These are phyloP conservation scores for Clitopilus passeckerianus DNA, from an alignment of 768 basidiomycete species.

Conservation along the genomic window DNA sequence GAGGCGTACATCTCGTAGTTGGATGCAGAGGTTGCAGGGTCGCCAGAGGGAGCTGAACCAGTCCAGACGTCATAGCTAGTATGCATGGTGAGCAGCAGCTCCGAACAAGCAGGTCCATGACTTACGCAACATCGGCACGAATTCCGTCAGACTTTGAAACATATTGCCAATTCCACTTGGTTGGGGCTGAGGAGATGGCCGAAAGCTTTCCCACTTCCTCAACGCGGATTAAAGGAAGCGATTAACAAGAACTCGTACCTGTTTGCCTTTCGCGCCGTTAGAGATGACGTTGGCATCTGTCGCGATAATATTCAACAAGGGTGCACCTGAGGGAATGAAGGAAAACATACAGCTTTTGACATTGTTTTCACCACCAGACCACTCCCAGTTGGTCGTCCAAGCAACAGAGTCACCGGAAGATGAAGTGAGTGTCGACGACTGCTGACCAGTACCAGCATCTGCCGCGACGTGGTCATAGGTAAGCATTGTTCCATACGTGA, in stretches of 20 bases:
- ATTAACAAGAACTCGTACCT: constrained; percentile 9
- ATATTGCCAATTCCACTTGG: constrained; percentile 49
- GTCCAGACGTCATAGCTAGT: constrained; percentile 51
- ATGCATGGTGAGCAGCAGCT: neutral
- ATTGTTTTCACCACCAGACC: constrained; percentile 43
- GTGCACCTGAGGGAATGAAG: neutral
- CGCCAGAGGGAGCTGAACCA: constrained; percentile 35
- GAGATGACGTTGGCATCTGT: constrained; percentile 47
- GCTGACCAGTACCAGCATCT: constrained; percentile 41
- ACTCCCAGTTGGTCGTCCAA: constrained; percentile 50
- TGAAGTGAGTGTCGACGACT: constrained; percentile 41
- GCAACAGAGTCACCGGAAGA: constrained; percentile 34
- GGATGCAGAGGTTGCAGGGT: constrained; percentile 40
- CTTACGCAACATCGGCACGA: constrained; percentile 50
- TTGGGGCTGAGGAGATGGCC: constrained; percentile 36
- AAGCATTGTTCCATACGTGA: neutral
- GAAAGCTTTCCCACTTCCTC: constrained; percentile 13
- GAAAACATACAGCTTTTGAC: constrained; percentile 52
- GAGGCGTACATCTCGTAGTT: constrained; percentile 47
- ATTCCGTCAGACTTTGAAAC: constrained; percentile 35
- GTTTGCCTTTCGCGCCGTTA: constrained; percentile 40
- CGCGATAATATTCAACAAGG: neutral
- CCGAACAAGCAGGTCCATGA: neutral
- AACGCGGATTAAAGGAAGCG: neutral
- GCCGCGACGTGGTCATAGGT: neutral